A percentile compares a stretch with the other conserved stretches of the same genome.
Conservation (phyloP, 106 monocot species). For the Acanthochlamys bracteata region DNA sequence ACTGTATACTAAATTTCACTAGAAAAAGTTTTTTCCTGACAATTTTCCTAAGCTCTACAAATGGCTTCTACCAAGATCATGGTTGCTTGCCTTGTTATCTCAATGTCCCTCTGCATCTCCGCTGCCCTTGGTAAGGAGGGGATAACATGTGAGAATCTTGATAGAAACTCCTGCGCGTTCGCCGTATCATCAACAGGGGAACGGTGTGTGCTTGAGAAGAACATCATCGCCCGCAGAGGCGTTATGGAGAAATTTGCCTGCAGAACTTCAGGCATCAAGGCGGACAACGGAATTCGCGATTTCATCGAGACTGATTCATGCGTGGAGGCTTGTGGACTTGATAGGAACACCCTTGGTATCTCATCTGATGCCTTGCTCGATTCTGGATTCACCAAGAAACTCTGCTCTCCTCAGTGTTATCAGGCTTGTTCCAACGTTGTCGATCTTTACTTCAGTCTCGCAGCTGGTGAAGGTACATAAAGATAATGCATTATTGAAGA, state of each 20-base stretch:
- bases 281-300: neutral
- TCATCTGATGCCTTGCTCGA: conserved; percentile 34
- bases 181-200: conserved; percentile 32
- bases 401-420: conserved; percentile 31
- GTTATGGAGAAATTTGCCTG: neutral
- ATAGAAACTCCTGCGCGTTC: conserved; percentile 20
- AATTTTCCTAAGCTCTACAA: neutral
- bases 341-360: conserved; percentile 23
- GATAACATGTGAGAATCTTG: conserved; percentile 23
- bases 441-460: conserved; percentile 46
- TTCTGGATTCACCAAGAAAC: conserved; percentile 10
- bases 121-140: conserved; percentile 1
- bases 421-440: conserved; percentile 25
- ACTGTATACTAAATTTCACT: too few species aligned
- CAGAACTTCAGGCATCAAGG: conserved; percentile 16
- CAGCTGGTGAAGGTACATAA: conserved; percentile 45
- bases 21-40: too few species aligned
- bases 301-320: conserved; percentile 33
- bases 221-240: conserved; percentile 12
- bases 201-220: conserved; percentile 43
- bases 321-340: conserved; percentile 24
- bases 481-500: neutral
- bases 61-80: neutral
- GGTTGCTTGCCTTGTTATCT: neutral
- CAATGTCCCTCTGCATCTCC: neutral